Evolutionary conservation across 2,329 filamentous ascomycete species (phyloP).

Genomic region (Pseudocercospora pini-densiflorae): DNA sequence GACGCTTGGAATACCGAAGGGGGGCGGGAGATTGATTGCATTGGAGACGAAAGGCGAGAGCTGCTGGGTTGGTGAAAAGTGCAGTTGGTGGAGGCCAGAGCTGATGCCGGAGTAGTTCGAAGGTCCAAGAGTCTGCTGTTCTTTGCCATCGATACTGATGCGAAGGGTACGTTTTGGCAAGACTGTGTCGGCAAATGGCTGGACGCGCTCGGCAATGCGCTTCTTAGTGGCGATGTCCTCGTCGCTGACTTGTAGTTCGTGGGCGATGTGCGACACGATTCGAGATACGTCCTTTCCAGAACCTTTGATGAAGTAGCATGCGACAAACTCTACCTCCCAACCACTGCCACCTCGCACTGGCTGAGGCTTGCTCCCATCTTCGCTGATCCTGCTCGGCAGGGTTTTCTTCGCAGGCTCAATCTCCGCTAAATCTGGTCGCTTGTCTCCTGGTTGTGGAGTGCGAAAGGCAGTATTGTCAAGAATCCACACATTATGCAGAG

Average conservation of each 20-base stretch:
- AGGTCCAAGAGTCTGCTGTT: conserved; percentile 42
- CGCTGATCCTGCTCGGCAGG: conserved; percentile 39
- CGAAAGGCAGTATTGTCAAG: conserved; percentile 87
- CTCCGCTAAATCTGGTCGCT: conserved; percentile 28
- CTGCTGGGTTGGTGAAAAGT: conserved; percentile 28
- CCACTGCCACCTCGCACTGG: conserved; percentile 35
- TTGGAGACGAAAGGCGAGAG: conserved; percentile 27
- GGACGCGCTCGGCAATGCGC: conserved; percentile 70
- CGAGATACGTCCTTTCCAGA: conserved; percentile 69
- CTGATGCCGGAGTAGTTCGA: conserved; percentile 41
- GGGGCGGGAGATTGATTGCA: conserved; percentile 40
- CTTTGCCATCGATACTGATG: conserved; percentile 59
- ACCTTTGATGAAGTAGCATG: conserved; percentile 77
- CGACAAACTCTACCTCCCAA: conserved; percentile 85
- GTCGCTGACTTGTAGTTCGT: conserved; percentile 66
- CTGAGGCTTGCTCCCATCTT: conserved; percentile 23
- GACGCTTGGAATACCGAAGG: conserved; percentile 57
- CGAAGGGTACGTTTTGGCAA: conserved; percentile 70
- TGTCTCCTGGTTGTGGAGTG: conserved; percentile 35
- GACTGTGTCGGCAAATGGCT: conserved; percentile 79
- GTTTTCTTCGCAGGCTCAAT: conserved; percentile 26
- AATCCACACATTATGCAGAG: conserved; percentile 81
- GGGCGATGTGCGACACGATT: conserved; percentile 71
- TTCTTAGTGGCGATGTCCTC: conserved; percentile 57
- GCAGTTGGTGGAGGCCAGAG: conserved; percentile 35